A percentile compares a stretch with the other conserved stretches of the same genome.
phyloP scores from a whole-genome alignment of 257 asterid genomes.

The Nicotiana benthamiana region DNA sequence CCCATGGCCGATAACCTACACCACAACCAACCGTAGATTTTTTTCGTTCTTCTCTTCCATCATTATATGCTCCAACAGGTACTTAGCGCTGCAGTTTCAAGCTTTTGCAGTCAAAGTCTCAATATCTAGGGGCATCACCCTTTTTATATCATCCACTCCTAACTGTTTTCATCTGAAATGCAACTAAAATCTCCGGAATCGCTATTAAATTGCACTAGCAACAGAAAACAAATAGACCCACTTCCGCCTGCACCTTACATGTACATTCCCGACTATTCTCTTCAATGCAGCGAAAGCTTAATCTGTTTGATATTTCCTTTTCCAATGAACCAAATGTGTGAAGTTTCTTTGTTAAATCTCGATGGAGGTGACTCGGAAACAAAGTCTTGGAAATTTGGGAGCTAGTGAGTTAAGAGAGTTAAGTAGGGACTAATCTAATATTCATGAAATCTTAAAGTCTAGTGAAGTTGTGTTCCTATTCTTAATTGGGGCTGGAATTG shows the following conservation, averaged over 20 bases:
- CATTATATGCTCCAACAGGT: not conserved
- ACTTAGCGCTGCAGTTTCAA: not conserved
- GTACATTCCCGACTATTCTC: not conserved
- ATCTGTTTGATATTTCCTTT: not conserved
- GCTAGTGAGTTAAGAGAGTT: not conserved
- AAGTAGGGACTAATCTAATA: not conserved
- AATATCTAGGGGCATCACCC: not conserved
- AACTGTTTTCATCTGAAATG: not conserved
- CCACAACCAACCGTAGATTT: not conserved
- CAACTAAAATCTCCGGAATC: not conserved
- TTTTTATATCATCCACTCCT: not conserved
- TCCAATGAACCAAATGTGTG: not conserved
- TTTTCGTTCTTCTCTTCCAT: not conserved
- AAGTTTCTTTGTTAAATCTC: not conserved
- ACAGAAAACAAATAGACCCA: not conserved
- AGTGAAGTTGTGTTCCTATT: not conserved
- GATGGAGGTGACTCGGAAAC: not conserved
- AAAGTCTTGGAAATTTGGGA: not conserved
- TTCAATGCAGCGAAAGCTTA: not conserved
- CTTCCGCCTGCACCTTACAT: not conserved
- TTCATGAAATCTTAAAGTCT: not conserved
- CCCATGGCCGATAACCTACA: not conserved
- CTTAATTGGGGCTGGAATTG: not conserved
- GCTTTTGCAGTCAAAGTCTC: not conserved
- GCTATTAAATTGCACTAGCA: not conserved